Conservation (phyloP, 768 basidiomycete species). For the Psilocybe sp. region DNA sequence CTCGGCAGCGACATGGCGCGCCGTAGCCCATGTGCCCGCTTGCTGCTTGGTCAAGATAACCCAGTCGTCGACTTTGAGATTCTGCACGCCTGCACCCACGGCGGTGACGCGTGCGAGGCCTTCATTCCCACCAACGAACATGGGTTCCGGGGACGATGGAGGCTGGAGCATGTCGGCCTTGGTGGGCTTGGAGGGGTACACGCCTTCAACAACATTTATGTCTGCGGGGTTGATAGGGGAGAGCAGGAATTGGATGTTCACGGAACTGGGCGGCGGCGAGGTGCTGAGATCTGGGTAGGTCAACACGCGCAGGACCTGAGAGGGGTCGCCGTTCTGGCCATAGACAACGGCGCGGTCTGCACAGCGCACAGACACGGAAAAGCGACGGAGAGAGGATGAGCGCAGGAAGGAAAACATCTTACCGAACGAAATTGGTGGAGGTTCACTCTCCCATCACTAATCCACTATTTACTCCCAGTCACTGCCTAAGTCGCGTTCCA, state of each 20-base stretch:
- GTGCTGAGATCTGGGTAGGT: constrained; percentile 48
- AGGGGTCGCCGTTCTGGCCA: constrained; percentile 55
- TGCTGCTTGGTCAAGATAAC: constrained; percentile 70
- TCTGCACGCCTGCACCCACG: constrained; percentile 52
- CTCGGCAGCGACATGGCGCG: constrained; percentile 45
- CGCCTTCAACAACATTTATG: constrained; percentile 76
- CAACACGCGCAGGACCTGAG: constrained; percentile 52
- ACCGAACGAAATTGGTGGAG: constrained; percentile 6
- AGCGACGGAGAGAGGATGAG: constrained; percentile 15
- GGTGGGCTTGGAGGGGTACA: constrained; percentile 69
- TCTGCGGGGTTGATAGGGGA: constrained; percentile 83
- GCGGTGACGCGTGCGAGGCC: constrained; percentile 66
- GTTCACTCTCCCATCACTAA: background rate
- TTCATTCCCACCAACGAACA: constrained; percentile 75
- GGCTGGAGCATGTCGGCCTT: constrained; percentile 31
- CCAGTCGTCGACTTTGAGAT: constrained; percentile 60
- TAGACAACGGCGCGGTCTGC: constrained; percentile 68
- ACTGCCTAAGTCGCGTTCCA: too few relatives aligned
- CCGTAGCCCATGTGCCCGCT: constrained; percentile 72
- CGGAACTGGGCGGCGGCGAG: constrained; percentile 49
- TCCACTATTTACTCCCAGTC: too few relatives aligned
- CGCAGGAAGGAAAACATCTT: constrained; percentile 18
- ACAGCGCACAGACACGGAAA: constrained; percentile 27
- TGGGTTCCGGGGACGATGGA: constrained; percentile 19
- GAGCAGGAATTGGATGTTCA: constrained; percentile 66